phyloP scores from a whole-genome alignment of 106 monocot genomes.

The Acorus gramineus region DNA sequence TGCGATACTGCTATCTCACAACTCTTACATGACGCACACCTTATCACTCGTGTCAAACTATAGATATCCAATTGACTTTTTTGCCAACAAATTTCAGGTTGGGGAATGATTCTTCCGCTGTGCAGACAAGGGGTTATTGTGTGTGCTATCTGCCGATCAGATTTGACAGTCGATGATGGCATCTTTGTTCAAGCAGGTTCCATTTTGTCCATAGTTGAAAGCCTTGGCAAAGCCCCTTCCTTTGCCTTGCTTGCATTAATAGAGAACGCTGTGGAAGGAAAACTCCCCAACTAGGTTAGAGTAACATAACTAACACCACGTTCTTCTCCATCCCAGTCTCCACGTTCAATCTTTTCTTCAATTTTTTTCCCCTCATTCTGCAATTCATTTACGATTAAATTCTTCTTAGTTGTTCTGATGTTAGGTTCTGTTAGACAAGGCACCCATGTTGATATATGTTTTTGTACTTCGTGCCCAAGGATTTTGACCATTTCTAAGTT shows the following conservation, averaged over 20 bases:
- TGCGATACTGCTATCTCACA: too few species aligned
- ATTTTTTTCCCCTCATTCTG: too few species aligned
- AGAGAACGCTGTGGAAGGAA: constrained; percentile 72
- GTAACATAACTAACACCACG: constrained; percentile 5
- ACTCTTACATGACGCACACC: too few species aligned
- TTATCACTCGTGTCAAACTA: not conserved
- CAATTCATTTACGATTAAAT: too few species aligned
- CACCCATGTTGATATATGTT: too few species aligned
- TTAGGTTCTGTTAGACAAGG: too few species aligned
- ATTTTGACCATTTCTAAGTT: too few species aligned
- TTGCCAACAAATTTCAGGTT: constrained; percentile 29
- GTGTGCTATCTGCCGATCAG: constrained; percentile 88
- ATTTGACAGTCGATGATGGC: constrained; percentile 76
- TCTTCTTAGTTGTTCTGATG: too few species aligned
- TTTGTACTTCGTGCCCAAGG: too few species aligned
- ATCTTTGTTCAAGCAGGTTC: constrained; percentile 92
- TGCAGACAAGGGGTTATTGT: constrained; percentile 35
- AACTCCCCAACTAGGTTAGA: constrained; percentile 37
- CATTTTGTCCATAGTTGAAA: constrained; percentile 85
- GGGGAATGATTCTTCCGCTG: constrained; percentile 42
- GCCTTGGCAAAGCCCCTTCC: constrained; percentile 97
- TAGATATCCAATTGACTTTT: not conserved
- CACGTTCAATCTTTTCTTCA: too few species aligned
- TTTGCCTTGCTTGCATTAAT: constrained; percentile 70
- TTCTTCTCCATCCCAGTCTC: too few species aligned